Percentiles rank a stretch among this genome's conserved stretches.
Evolutionary conservation across 352 stramenopile genomes (phyloP).

Genomic region (Pythium periplocum): DNA sequence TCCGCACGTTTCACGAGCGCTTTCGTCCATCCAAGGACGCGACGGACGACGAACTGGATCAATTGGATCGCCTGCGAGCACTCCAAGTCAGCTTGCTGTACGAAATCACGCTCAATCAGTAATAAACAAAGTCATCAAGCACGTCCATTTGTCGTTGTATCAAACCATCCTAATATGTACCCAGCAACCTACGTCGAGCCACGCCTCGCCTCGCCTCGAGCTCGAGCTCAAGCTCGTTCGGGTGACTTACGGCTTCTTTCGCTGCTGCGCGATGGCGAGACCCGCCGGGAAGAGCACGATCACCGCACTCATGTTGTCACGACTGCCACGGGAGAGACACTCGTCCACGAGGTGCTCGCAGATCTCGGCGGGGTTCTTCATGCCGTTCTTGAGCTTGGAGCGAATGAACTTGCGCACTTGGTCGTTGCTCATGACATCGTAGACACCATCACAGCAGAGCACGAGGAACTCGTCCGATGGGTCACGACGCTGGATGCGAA

Average conservation of each 20-base stretch:
- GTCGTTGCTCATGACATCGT: conserved; percentile 94
- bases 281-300: conserved; percentile 67
- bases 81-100: conserved; percentile 48
- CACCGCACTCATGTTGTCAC: conserved; percentile 86
- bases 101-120: conserved; percentile 27
- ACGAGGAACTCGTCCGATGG: conserved; percentile 89
- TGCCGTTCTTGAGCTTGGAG: conserved; percentile 54
- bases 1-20: conserved; percentile 14
- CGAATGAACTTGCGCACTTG: conserved; percentile 90
- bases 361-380: conserved; percentile 55
- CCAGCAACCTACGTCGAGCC: no score
- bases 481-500: conserved; percentile 68
- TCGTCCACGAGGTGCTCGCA: conserved; percentile 77
- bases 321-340: conserved; percentile 73
- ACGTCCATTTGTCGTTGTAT: no score
- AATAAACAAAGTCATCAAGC: no score
- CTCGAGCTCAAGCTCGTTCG: no score
- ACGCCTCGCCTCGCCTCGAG: no score
- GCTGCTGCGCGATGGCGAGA: conserved; percentile 15
- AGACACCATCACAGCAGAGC: conserved; percentile 92
- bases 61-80: conserved; percentile 20
- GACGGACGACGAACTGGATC: not conserved
- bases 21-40: conserved; percentile 3
- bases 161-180: no score
- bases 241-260: conserved; percentile 14